A percentile compares a stretch with the other conserved stretches of the same genome.
Conservation (phyloP, 2,329 filamentous ascomycete species). For the Ophiocordyceps polyrhachis-furcata region DNA sequence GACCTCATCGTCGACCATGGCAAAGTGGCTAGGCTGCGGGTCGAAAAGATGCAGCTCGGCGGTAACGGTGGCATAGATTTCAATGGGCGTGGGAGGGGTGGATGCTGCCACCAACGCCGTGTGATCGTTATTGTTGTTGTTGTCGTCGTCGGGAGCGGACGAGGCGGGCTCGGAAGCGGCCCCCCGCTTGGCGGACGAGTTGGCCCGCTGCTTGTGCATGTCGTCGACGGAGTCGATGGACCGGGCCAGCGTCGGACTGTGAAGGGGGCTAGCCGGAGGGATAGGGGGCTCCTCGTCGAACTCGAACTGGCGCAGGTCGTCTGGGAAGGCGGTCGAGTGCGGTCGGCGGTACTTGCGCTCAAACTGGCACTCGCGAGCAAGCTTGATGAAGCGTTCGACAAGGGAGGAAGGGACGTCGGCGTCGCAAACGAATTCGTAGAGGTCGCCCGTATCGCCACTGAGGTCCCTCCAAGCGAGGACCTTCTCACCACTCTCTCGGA, state of each 20-base stretch:
- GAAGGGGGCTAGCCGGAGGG: slow-evolving; percentile 42
- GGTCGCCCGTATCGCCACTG: slow-evolving; percentile 79
- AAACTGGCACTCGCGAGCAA: slow-evolving; percentile 88
- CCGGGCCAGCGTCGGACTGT: slow-evolving; percentile 35
- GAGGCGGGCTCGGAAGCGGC: slow-evolving; percentile 1
- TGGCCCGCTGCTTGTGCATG: slow-evolving; percentile 33
- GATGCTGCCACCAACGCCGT: not conserved
- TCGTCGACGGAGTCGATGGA: slow-evolving; percentile 39
- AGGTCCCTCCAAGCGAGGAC: slow-evolving; percentile 90
- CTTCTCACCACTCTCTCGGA: slow-evolving; percentile 61
- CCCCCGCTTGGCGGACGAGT: slow-evolving; percentile 22
- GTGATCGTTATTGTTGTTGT: too few species aligned
- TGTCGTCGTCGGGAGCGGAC: too few species aligned
- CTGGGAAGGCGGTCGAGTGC: slow-evolving; percentile 60
- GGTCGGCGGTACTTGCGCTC: slow-evolving; percentile 81
- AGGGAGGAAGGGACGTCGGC: slow-evolving; percentile 47
- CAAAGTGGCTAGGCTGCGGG: slow-evolving; percentile 69
- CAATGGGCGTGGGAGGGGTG: slow-evolving; percentile 45
- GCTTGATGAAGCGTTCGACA: slow-evolving; percentile 61
- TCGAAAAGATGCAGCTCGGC: slow-evolving; percentile 91
- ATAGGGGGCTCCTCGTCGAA: slow-evolving; percentile 50
- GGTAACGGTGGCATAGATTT: slow-evolving; percentile 54
- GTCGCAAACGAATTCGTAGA: slow-evolving; percentile 98
- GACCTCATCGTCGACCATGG: slow-evolving; percentile 57
- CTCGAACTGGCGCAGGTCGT: slow-evolving; percentile 65